These are phyloP conservation scores for Rhodamnia argentea DNA, from an alignment of 345 rosid species.

Conservation along the genomic window DNA sequence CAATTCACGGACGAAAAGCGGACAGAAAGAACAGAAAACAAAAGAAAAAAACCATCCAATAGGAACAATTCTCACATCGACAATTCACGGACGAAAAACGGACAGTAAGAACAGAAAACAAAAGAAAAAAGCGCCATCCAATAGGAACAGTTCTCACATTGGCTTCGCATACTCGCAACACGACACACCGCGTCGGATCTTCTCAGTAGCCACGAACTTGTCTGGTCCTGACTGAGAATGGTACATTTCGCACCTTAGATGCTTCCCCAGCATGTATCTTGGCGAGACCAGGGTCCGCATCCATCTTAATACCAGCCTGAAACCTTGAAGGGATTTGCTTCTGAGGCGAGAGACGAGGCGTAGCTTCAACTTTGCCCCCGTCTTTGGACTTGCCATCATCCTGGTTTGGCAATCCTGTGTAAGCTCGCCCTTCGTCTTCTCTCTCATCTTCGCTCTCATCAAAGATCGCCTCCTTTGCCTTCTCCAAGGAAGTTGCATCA, in stretches of 20 bases:
- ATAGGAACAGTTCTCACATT: too few species aligned
- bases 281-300: not conserved
- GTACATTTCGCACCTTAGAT: not conserved
- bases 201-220: constrained; percentile 53
- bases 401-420: not conserved
- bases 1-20: not conserved
- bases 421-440: not conserved
- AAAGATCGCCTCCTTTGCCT: not conserved
- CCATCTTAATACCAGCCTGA: constrained; percentile 20
- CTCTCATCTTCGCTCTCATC: not conserved
- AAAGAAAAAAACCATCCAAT: not conserved
- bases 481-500: not conserved
- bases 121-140: too few species aligned
- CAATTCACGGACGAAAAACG: not conserved
- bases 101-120: too few species aligned
- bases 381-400: not conserved
- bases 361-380: not conserved
- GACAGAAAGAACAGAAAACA: not conserved
- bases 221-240: constrained; percentile 48
- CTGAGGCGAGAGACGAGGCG: not conserved
- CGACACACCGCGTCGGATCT: not conserved
- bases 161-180: not conserved
- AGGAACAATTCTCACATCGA: constrained; percentile 1
- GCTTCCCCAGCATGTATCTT: not conserved
- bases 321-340: constrained; percentile 15